phyloP scores from a whole-genome alignment of 192 early-diverging fungal species.

The Rhizoclosmatium globosum region DNA sequence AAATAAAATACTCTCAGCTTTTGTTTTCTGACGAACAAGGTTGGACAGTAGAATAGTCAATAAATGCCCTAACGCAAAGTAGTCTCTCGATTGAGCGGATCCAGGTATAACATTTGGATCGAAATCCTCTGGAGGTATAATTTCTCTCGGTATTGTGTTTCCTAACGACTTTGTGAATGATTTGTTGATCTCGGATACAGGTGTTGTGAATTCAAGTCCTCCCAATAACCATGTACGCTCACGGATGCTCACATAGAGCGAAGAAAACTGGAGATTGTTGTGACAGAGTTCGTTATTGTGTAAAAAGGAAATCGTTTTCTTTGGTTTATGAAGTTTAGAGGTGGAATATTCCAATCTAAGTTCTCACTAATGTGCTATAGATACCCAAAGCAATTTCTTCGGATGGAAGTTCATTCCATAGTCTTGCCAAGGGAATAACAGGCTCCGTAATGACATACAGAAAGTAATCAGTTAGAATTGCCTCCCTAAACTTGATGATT shows the following conservation, averaged over 20 bases:
- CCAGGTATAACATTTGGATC: conserved; percentile 17
- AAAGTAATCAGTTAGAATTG: conserved; percentile 17
- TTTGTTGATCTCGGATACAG: conserved; percentile 31
- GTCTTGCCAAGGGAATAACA: conserved; percentile 38
- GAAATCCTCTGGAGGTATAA: conserved; percentile 29
- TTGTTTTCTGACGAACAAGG: background rate
- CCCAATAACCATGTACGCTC: conserved; percentile 45
- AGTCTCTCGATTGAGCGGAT: conserved; percentile 38
- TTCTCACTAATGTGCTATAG: conserved; percentile 37
- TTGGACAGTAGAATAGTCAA: conserved; percentile 35
- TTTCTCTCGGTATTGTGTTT: conserved; percentile 25
- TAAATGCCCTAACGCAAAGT: conserved; percentile 41
- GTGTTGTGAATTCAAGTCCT: conserved; percentile 44
- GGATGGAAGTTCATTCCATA: conserved; percentile 26
- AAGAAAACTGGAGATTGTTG: conserved; percentile 49
- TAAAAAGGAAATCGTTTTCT: conserved; percentile 49
- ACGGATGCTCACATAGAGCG: conserved; percentile 41
- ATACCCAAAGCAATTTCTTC: conserved; percentile 49
- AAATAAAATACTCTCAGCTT: conserved; percentile 19
- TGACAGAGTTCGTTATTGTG: conserved; percentile 47
- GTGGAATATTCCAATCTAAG: background rate
- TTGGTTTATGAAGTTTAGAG: background rate
- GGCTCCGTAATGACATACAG: conserved; percentile 48
- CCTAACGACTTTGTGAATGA: conserved; percentile 27
- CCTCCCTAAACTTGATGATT: conserved; percentile 42